Evolutionary conservation across 2,329 filamentous ascomycete species (phyloP).

Genomic region (Talaromyces sp.): DNA sequence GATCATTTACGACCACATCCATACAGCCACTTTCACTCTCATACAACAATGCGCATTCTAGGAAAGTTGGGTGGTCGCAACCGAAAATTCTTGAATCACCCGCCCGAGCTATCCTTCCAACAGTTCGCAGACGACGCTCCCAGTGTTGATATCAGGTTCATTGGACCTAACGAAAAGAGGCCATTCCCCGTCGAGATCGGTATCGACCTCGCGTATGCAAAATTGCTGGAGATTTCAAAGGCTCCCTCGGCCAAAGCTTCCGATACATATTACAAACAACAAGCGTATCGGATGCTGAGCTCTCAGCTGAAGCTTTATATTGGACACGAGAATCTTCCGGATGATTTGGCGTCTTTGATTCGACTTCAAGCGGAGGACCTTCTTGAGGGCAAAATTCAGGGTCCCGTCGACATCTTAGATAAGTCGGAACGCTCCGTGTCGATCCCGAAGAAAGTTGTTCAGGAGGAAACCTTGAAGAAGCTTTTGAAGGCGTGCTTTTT

Average conservation of each 20-base stretch:
- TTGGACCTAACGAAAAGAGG: constrained; percentile 82
- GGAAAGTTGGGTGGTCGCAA: constrained; percentile 95
- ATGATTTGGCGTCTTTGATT: constrained; percentile 79
- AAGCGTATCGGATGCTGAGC: constrained; percentile 82
- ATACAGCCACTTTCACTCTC: constrained; percentile 94
- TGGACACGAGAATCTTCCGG: constrained; percentile 78
- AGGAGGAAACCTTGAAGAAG: constrained; percentile 77
- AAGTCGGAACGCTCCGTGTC: constrained; percentile 75
- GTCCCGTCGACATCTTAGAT: constrained; percentile 63
- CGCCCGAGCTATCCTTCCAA: constrained; percentile 76
- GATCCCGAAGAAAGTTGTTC: constrained; percentile 76
- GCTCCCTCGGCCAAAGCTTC: constrained; percentile 51
- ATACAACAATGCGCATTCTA: constrained; percentile 95
- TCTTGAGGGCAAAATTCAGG: constrained; percentile 64
- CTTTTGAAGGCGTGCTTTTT: constrained; percentile 85
- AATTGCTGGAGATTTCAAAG: constrained; percentile 75
- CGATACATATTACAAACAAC: constrained; percentile 85
- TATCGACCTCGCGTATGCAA: constrained; percentile 81
- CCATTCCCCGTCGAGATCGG: constrained; percentile 83
- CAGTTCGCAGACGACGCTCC: constrained; percentile 80
- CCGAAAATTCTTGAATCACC: constrained; percentile 87
- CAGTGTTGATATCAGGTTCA: constrained; percentile 81
- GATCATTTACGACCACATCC: constrained; percentile 90
- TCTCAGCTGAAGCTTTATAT: constrained; percentile 87
- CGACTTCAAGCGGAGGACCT: constrained; percentile 87